Percentiles rank a stretch among this genome's conserved stretches.
Evolutionary conservation across 2,329 filamentous ascomycete genomes (phyloP).

Genomic region (Alternaria triticina): DNA sequence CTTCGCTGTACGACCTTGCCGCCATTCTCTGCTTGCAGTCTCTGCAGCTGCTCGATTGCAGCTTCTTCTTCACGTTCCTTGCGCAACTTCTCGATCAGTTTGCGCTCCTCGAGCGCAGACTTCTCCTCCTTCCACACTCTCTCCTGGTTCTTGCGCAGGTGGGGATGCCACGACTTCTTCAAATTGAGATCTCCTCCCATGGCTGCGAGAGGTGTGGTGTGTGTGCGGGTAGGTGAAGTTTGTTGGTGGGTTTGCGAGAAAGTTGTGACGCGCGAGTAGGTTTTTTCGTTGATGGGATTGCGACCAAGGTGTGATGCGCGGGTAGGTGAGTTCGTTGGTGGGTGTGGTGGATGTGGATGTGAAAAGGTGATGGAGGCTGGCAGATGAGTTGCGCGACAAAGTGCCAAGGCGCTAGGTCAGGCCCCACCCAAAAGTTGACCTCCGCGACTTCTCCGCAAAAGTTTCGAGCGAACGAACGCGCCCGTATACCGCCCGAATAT

Average conservation of each 20-base stretch:
- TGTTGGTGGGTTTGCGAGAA: not conserved
- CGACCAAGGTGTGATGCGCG: not conserved
- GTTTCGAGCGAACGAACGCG: constrained; percentile 19
- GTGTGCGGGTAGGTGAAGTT: not conserved
- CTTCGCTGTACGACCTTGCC: constrained; percentile 79
- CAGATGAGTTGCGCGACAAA: constrained; percentile 10
- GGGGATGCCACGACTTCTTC: constrained; percentile 89
- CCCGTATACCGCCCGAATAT: not conserved
- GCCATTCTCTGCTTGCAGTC: constrained; percentile 80
- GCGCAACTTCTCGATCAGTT: constrained; percentile 86
- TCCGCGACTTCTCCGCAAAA: constrained; percentile 36
- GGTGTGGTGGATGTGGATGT: not conserved
- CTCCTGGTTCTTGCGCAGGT: constrained; percentile 87
- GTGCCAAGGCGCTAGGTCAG: constrained; percentile 3
- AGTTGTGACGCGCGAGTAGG: not conserved
- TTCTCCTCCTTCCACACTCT: constrained; percentile 91
- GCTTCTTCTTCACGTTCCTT: constrained; percentile 95
- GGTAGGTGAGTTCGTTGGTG: not conserved
- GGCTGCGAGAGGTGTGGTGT: constrained; percentile 47
- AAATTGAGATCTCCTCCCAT: constrained; percentile 97
- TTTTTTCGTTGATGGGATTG: not conserved
- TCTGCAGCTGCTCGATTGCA: constrained; percentile 87
- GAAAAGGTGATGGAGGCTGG: constrained; percentile 8
- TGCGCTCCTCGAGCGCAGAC: constrained; percentile 91
- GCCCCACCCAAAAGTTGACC: constrained; percentile 32